Evolutionary conservation across 352 stramenopile species (phyloP), one percentile per base, ranked within the genome.

Genomic region (Phytopythium chamaehyphon): DNA sequence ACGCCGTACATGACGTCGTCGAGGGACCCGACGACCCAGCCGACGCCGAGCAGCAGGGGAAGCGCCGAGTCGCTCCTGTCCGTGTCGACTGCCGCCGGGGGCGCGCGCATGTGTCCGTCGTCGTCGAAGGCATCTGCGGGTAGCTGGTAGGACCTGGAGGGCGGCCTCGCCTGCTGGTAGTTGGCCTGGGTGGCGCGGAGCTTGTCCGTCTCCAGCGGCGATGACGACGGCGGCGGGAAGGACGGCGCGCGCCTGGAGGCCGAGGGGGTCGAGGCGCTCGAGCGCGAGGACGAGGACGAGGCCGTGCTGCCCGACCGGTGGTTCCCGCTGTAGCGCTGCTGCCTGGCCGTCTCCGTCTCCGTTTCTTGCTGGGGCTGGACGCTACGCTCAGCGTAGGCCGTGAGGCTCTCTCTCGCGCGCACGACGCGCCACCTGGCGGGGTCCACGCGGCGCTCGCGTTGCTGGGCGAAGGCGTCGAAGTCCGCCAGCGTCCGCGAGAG

Each of bases 1-100:
- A 80, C 50, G 24, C 72, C 68, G 46, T 87, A 76, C 59, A 87
- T 74, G 55, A 87, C 64, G 54, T 87, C 76, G 38, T 87, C 72
- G 1, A 87, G 57, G 0, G 59, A 65, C 18, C 72, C 68, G 3
- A 69, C 18, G 39, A 84, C 68, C 16, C 47, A 61, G 1, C 76
- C 76, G 3, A 84, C 48, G 9, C 64, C 69, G n/a, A 87, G 52
- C 28, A 87, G 44, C 10, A 59, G 47, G 9, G 69, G 61, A 7
- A 71, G 40, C 26, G 38, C 73, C 51, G 31, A 42, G 24, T 35
- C 47, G 40, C 11, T 24, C 28, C 14, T 9, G 47, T 9, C 1
- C 48, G 36, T 35, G 31, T 44, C 47, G 10, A 53, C 8, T 7
- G 47, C 42, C 33, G 28, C 28, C 9, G 47, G 35, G 18, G 33